These are phyloP conservation scores for Hypoxylon perforatum DNA, from an alignment of 495 filamentous ascomycete genomes.

Conservation along the genomic window DNA sequence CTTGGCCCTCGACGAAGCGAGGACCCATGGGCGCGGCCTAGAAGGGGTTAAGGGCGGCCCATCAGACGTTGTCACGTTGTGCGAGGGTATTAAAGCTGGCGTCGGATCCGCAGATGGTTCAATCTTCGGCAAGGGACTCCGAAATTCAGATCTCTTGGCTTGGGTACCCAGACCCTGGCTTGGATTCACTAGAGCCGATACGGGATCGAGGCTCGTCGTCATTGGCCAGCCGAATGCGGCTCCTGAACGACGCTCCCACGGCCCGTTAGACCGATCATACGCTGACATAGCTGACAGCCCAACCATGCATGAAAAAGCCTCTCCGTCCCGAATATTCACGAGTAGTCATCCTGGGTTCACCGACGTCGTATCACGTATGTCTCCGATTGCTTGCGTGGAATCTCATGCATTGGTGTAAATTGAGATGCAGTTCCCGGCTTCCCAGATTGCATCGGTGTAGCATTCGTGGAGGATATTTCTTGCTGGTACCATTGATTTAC, in stretches of 20 bases:
- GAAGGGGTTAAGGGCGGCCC: conserved; percentile 28
- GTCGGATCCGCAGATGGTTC: conserved; percentile 20
- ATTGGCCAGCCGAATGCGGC: conserved; percentile 35
- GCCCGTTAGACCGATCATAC: conserved; percentile 44
- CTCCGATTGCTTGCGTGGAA: conserved; percentile 20
- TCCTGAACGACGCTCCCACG: conserved; percentile 44
- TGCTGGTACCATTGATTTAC: conserved; percentile 8
- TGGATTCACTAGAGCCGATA: conserved; percentile 35
- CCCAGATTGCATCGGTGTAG: conserved; percentile 32
- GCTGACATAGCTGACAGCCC: conserved; percentile 21
- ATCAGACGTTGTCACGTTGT: conserved; percentile 42
- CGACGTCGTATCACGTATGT: conserved; percentile 32
- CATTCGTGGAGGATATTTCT: conserved; percentile 10
- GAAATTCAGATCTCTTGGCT: conserved; percentile 44
- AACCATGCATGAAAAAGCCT: conserved; percentile 25
- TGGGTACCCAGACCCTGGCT: conserved; percentile 30
- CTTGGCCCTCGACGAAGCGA: conserved; percentile 25
- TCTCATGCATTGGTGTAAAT: conserved; percentile 25
- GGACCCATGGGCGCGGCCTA: conserved; percentile 25
- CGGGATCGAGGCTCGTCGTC: conserved; percentile 11
- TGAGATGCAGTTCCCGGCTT: conserved; percentile 30
- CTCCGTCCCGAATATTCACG: conserved; percentile 4
- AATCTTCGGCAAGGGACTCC: conserved; percentile 42
- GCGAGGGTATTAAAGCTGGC: conserved; percentile 18
- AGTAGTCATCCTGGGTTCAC: conserved; percentile 19